Evolutionary conservation across 1,139 yeast genomes (phyloP).

Genomic region (Blastobotrys aristatus): DNA sequence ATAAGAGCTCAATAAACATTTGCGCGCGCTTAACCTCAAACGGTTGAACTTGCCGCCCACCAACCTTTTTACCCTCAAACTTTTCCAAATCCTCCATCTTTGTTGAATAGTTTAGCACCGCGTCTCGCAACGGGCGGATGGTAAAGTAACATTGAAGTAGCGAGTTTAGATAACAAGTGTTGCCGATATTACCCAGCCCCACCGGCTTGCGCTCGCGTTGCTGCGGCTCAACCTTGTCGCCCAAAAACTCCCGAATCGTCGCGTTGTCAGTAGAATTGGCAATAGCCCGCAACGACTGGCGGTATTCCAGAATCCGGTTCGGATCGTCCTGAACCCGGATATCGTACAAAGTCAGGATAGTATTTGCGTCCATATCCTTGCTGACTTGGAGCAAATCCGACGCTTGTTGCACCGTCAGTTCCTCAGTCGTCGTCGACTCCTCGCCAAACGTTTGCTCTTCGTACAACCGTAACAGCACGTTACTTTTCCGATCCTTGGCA

Average conservation of each 20-base stretch:
- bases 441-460: slow-evolving; percentile 20
- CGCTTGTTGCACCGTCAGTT: slow-evolving; percentile 53
- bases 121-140: slow-evolving; percentile 71
- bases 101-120: slow-evolving; percentile 50
- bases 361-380: slow-evolving; percentile 27
- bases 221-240: background rate
- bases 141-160: slow-evolving; percentile 85
- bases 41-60: slow-evolving; percentile 73
- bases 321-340: slow-evolving; percentile 33
- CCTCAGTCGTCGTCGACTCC: slow-evolving; percentile 8
- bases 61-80: slow-evolving; percentile 49
- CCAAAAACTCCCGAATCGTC: background rate
- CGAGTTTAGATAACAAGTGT: slow-evolving; percentile 90
- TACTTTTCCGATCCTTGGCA: slow-evolving; percentile 50
- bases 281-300: slow-evolving; percentile 34
- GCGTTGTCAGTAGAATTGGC: background rate
- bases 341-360: slow-evolving; percentile 29
- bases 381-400: slow-evolving; percentile 42
- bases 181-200: slow-evolving; percentile 90
- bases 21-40: slow-evolving; percentile 74
- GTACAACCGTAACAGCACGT: slow-evolving; percentile 33
- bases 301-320: slow-evolving; percentile 28
- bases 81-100: slow-evolving; percentile 23
- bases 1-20: slow-evolving; percentile 70
- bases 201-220: slow-evolving; percentile 56